These are phyloP conservation scores for Dactylellina leptospora DNA, from an alignment of 2,329 filamentous ascomycete genomes.

Conservation along the genomic window DNA sequence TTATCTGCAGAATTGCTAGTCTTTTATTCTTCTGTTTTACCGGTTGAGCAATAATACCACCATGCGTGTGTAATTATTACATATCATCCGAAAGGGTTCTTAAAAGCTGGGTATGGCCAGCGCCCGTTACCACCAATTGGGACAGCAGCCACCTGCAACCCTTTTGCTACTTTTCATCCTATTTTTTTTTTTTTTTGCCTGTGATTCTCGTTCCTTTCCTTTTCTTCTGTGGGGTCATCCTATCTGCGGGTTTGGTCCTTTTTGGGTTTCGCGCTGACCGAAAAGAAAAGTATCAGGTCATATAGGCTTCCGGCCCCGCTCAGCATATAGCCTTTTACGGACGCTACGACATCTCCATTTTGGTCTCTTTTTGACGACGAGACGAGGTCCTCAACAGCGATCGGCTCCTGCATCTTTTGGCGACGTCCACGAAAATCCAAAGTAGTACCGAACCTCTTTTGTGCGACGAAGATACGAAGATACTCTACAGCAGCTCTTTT, in stretches of 20 bases:
- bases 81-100: constrained; percentile 18
- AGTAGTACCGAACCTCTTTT: constrained; percentile 10
- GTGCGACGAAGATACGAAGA: constrained; percentile 49
- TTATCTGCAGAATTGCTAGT: background rate
- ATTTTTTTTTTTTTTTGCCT: too few relatives aligned
- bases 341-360: constrained; percentile 8
- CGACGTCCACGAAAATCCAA: constrained; percentile 34
- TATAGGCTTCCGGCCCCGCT: constrained; percentile 27
- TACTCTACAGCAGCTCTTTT: background rate
- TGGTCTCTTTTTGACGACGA: background rate
- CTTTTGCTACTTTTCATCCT: constrained; percentile 4
- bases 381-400: background rate
- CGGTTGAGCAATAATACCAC: constrained; percentile 8
- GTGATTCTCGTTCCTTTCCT: too few relatives aligned
- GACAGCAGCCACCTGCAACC: constrained; percentile 12
- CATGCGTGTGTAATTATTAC: constrained; percentile 32
- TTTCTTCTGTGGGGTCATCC: constrained; percentile 2
- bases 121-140: constrained; percentile 16
- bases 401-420: background rate
- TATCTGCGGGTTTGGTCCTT: constrained; percentile 11
- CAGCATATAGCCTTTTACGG: constrained; percentile 19
- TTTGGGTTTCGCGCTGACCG: constrained; percentile 24
- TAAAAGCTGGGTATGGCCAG: constrained; percentile 20
- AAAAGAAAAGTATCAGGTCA: background rate
- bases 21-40: background rate